A percentile compares a stretch with the other conserved stretches of the same genome.
phyloP scores from a whole-genome alignment of 768 basidiomycete genomes.

The Lenzites betulinus region DNA sequence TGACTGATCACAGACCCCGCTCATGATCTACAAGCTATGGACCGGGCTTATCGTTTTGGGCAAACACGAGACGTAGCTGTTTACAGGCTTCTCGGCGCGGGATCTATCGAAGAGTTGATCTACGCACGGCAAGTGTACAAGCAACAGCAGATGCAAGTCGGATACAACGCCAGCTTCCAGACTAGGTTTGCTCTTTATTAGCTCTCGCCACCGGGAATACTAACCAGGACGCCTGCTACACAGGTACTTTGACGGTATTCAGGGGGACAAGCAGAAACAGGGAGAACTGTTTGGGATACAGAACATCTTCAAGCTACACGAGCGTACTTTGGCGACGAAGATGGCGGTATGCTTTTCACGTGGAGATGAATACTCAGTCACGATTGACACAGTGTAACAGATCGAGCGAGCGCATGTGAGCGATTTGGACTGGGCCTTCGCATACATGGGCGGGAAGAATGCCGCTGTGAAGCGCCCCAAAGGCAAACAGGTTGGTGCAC shows the following conservation, averaged over 20 bases:
- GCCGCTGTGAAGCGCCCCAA: slow-evolving; percentile 22
- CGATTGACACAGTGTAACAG: slow-evolving; percentile 38
- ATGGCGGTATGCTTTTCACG: slow-evolving; percentile 52
- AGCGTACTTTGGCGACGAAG: slow-evolving; percentile 70
- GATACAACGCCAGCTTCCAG: slow-evolving; percentile 80
- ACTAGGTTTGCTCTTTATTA: slow-evolving; percentile 55
- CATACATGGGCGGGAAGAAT: slow-evolving; percentile 53
- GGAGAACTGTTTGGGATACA: slow-evolving; percentile 86
- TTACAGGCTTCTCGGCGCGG: slow-evolving; percentile 81
- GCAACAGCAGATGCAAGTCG: slow-evolving; percentile 92
- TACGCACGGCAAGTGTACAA: slow-evolving; percentile 92
- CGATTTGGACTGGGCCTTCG: slow-evolving; percentile 81
- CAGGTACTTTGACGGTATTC: slow-evolving; percentile 82
- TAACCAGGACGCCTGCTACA: background rate
- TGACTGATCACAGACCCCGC: slow-evolving; percentile 76
- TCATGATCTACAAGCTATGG: slow-evolving; percentile 93
- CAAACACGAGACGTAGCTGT: slow-evolving; percentile 86
- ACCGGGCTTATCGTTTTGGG: slow-evolving; percentile 83
- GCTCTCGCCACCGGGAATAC: background rate
- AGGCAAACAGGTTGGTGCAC: slow-evolving; percentile 29
- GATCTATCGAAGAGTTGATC: slow-evolving; percentile 85
- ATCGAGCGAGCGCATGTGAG: slow-evolving; percentile 76
- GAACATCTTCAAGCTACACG: slow-evolving; percentile 83
- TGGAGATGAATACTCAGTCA: background rate
- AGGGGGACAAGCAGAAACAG: slow-evolving; percentile 70